Conservation (phyloP, 257 asterid species). For the Solanum tarapatanum region DNA sequence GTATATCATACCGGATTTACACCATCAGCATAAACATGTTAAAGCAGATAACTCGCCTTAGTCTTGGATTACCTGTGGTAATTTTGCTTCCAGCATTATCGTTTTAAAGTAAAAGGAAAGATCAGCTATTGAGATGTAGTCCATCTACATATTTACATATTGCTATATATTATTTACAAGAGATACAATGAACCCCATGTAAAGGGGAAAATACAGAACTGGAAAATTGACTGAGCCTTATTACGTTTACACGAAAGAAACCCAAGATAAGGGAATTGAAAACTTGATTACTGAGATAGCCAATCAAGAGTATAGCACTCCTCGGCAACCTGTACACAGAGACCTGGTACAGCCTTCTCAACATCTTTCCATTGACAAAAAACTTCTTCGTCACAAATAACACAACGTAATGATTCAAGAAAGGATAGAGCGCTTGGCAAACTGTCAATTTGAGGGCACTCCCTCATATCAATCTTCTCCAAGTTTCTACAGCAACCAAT, state of each 20-base stretch:
- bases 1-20: neutral
- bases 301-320: constrained; percentile 75
- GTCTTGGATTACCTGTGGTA: neutral
- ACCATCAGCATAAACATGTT: neutral
- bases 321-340: constrained; percentile 57
- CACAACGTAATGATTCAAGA: constrained; percentile 34
- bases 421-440: constrained; percentile 41
- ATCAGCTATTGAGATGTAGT: neutral
- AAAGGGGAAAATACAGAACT: neutral
- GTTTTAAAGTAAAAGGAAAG: neutral
- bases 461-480: constrained; percentile 90
- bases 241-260: neutral
- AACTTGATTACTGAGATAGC: constrained; percentile 39
- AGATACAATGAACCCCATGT: neutral
- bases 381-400: constrained; percentile 69
- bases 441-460: constrained; percentile 44
- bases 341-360: constrained; percentile 41
- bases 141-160: neutral
- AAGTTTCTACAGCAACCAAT: constrained; percentile 53
- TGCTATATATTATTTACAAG: neutral
- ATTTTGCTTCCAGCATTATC: neutral
- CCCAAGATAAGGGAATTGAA: neutral
- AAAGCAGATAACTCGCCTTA: neutral
- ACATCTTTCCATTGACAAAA: constrained; percentile 53
- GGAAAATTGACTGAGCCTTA: neutral